Conservation (phyloP, 2,329 filamentous ascomycete genomes). For the Apiospora hydei region DNA sequence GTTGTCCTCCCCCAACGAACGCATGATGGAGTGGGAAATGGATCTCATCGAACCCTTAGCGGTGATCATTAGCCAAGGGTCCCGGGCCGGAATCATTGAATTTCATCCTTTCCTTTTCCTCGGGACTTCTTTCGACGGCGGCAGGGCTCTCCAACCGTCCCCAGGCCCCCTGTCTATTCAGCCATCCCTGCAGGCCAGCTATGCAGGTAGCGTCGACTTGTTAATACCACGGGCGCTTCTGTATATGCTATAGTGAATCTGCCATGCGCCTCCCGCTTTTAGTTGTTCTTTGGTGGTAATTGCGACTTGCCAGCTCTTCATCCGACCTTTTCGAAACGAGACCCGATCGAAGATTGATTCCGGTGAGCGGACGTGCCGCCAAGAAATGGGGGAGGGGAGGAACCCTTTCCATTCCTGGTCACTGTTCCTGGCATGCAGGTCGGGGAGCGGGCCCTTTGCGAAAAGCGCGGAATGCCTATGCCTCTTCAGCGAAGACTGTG, state of each 20-base stretch:
- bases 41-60: constrained; percentile 16
- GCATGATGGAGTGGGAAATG: constrained; percentile 19
- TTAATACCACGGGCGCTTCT: background rate
- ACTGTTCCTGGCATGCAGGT: constrained; percentile 6
- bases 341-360: background rate
- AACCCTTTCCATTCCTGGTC: background rate
- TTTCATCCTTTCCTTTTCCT: background rate
- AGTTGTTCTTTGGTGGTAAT: background rate
- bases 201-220: background rate
- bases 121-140: background rate
- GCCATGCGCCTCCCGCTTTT: background rate
- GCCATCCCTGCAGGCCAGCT: background rate
- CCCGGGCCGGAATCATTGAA: background rate
- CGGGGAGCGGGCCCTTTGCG: background rate
- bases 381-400: constrained; percentile 4
- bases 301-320: background rate
- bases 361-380: background rate
- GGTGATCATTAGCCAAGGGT: constrained; percentile 7
- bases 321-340: constrained; percentile 3
- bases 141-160: background rate
- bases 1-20: background rate
- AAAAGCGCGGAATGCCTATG: background rate
- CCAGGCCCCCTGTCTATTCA: background rate
- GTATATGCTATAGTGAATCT: background rate
- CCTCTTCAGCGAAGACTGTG: background rate